Base-by-base conservation (phyloP, 2,329 filamentous ascomycete species). In the Cladosporium sp. region DNA sequence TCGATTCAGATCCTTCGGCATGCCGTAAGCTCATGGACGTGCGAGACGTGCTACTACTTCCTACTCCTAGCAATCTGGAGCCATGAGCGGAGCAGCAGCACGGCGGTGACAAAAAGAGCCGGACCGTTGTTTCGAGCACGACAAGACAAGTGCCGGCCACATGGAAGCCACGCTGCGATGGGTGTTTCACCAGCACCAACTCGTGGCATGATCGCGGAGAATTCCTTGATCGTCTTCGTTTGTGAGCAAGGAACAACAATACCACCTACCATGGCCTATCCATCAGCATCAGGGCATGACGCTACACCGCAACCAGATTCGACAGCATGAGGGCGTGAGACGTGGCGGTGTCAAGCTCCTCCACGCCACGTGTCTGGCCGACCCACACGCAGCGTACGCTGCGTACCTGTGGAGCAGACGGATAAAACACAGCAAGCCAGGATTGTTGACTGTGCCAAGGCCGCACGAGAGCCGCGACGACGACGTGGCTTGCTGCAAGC, bases 271-370 rank as follows among this genome's bases (percentile, higher is more conserved):
- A 34, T 14, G 47, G 47, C 15, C 28, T 50, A 5, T 34, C 11
- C 30, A 12, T 34, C 8, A 34, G 28, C 47, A 20, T 34, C 17
- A 22, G 47, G 30, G 47, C 47, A 50, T 17, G 8, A 20, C 14
- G 28, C 47, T 30, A 50, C 47, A 50, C 47, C 47, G 28, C 47
- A 50, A 15, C 47, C 47, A 30, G 11, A 22, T 19, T 19, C 47
- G 28, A 50, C 47, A 36, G 47, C n/a, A 28, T 28, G 20, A 50
- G 47, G 19, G 28, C n/a, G n/a, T n/a, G 20, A 50, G 47, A 34
- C 47, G 36, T 51, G 49, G 49, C 49, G 36, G 49, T 36, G 36
- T 38, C 49, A 51, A 51, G 49, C 49, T 51, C 49, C 14, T 36
- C 34, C 20, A 38, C n/a, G 36, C 49, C 49, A 51, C 49, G 49